Evolutionary conservation across 1,284 basidiomycete genomes (phyloP).

Genomic region (Cryptococcus wingfieldii): DNA sequence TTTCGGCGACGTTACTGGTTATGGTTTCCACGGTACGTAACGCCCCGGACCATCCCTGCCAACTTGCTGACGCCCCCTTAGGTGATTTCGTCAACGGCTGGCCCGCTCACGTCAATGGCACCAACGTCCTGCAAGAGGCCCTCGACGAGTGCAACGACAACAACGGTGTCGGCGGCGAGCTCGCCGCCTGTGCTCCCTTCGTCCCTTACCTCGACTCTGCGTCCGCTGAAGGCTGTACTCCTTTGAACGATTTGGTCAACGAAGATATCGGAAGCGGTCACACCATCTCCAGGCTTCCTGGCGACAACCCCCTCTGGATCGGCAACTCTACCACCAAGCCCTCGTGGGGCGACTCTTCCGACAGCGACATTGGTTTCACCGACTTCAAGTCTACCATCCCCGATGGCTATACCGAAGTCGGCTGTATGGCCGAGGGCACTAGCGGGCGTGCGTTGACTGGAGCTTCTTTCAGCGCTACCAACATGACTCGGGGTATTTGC

Average conservation of each 20-base stretch:
- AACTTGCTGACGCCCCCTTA: too few species aligned
- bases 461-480: constrained; percentile 10
- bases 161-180: constrained; percentile 42
- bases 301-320: constrained; percentile 46
- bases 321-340: constrained; percentile 29
- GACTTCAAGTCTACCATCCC: constrained; percentile 32
- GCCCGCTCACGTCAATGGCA: constrained; percentile 37
- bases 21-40: constrained; percentile 38
- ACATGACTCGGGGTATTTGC: constrained; percentile 27
- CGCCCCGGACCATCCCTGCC: too few species aligned
- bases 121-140: constrained; percentile 41
- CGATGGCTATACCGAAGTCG: constrained; percentile 30
- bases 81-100: constrained; percentile 48
- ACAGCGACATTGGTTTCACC: constrained; percentile 18
- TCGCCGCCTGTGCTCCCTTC: constrained; percentile 41
- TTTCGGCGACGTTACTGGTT: constrained; percentile 48
- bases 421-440: constrained; percentile 40
- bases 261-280: constrained; percentile 42
- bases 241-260: constrained; percentile 38
- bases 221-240: constrained; percentile 33
- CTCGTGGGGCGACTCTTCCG: constrained; percentile 18
- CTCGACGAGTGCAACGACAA: constrained; percentile 41
- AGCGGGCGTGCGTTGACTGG: constrained; percentile 30
- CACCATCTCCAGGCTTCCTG: constrained; percentile 37
- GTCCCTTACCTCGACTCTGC: constrained; percentile 38